phyloP scores from a whole-genome alignment of 164 flowering plant species.

The Umbellularia californica region DNA sequence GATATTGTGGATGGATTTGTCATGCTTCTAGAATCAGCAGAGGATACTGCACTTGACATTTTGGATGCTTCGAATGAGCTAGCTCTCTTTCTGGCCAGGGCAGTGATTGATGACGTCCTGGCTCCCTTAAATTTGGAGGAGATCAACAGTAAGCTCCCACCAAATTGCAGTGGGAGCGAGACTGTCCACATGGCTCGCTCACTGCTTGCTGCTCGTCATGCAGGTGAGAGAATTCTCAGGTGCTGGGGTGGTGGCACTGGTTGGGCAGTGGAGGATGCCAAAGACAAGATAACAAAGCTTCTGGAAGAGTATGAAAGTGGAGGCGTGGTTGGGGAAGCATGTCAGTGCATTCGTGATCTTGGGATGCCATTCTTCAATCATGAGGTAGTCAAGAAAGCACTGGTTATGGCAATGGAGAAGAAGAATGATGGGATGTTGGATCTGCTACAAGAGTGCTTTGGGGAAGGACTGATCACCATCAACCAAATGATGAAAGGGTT shows the following conservation, averaged over 20 bases:
- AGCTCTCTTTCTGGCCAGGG: constrained; percentile 84
- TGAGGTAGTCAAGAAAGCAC: constrained; percentile 94
- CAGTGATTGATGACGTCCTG: constrained; percentile 91
- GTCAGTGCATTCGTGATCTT: constrained; percentile 88
- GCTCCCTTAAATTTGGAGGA: constrained; percentile 90
- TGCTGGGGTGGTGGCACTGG: constrained; percentile 99
- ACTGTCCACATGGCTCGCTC: constrained; percentile 79
- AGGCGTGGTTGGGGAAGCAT: constrained; percentile 81
- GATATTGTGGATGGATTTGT: constrained; percentile 88
- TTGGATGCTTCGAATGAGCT: constrained; percentile 95
- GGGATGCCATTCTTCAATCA: constrained; percentile 98
- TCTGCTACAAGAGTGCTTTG: constrained; percentile 73
- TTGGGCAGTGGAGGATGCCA: constrained; percentile 99
- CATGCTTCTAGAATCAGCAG: constrained; percentile 91
- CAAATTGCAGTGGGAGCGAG: constrained; percentile 77
- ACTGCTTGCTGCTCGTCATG: constrained; percentile 80
- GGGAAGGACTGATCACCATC: constrained; percentile 83
- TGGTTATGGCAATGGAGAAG: constrained; percentile 99
- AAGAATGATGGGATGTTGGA: constrained; percentile 85
- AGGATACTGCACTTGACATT: constrained; percentile 90
- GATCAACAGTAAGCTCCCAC: constrained; percentile 55
- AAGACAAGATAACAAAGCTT: constrained; percentile 87
- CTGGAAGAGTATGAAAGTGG: constrained; percentile 91
- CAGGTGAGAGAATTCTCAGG: constrained; percentile 92
- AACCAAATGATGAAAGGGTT: constrained; percentile 96